Evolutionary conservation across 805 yeast species (phyloP), one percentile per base, ranked within the genome.

Genomic region (Myxozyma lipomycoides): DNA sequence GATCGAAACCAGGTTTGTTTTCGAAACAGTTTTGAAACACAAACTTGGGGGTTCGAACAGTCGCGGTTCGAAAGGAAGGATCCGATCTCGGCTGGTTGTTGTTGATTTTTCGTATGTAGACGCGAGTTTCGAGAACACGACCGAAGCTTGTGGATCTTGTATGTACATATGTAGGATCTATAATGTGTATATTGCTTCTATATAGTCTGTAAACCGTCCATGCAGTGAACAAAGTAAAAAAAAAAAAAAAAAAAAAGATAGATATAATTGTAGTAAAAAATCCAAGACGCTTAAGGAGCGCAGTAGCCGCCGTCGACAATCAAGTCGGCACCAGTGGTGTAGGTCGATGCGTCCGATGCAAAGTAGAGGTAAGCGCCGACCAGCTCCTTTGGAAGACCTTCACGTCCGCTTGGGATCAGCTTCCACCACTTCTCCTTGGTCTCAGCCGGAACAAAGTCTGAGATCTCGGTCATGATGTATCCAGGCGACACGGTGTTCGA

Each of bases 401-500:
- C 81, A 67, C 95, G 79, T 24, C 91, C 93, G 72, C 81, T 62
- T 51, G 95, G 93, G 35, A 55, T 55, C 38, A 55, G 45, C 43
- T 48, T 41, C 59, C 58, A 48, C 81, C 81, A 77, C 43, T 64
- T 64, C 21, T 66, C 64, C 49, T 67, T 65, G 43, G 71, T 64
- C 12, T 59, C 62, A 18, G 3, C 21, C 24, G 59, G 58, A 12
- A 52, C 25, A 30, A 52, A 52, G 53, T 51, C 53, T 12, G 63
- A 48, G 48, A 86, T 74, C 56, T 83, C 87, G 6, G 95, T 84
- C 52, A 76, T 78, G 54, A 86, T 83, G 72, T 87, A 86, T n/a
- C 95, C 95, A 21, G 95, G 95, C 15, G 88, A 81, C 26, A 86
- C 77, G 25, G 86, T 73, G 72, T 86, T 86, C 51, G 83, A 91